Percentiles rank a stretch among this genome's conserved stretches.
phyloP scores from a whole-genome alignment of 2,329 filamentous ascomycete species.

The Trichoderma citrinoviride region DNA sequence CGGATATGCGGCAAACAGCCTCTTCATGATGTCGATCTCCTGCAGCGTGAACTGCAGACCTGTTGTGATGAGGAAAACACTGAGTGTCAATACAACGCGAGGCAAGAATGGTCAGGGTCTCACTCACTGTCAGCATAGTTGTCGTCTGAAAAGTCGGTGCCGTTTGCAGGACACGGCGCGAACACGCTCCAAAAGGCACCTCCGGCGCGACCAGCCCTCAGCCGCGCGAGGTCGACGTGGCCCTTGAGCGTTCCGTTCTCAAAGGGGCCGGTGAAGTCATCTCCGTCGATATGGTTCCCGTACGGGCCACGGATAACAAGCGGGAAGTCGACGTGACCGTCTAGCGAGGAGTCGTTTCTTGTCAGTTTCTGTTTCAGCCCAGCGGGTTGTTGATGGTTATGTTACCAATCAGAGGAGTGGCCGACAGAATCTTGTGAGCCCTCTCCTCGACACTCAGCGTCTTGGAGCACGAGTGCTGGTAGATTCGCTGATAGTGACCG shows the following conservation, averaged over 20 bases:
- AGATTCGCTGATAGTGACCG: slow-evolving; percentile 28
- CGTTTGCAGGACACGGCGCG: slow-evolving; percentile 70
- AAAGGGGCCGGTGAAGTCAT: slow-evolving; percentile 72
- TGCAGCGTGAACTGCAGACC: slow-evolving; percentile 66
- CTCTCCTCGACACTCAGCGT: slow-evolving; percentile 43
- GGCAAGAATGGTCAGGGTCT: not conserved
- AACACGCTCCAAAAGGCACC: slow-evolving; percentile 95
- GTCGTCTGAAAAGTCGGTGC: slow-evolving; percentile 68
- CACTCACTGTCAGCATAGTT: slow-evolving; percentile 63
- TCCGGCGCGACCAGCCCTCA: slow-evolving; percentile 68
- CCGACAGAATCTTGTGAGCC: slow-evolving; percentile 45
- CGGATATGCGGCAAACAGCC: slow-evolving; percentile 63
- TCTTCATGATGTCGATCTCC: slow-evolving; percentile 70
- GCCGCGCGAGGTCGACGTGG: slow-evolving; percentile 77
- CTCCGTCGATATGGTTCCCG: slow-evolving; percentile 73
- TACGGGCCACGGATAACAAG: slow-evolving; percentile 66
- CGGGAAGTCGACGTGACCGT: slow-evolving; percentile 87
- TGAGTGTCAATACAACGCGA: not conserved
- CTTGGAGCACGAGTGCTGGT: slow-evolving; percentile 29
- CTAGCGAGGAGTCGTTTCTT: slow-evolving; percentile 44
- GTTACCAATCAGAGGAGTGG: slow-evolving; percentile 51
- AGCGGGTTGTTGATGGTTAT: not conserved
- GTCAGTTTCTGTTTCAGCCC: not conserved
- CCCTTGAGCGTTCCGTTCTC: slow-evolving; percentile 63
- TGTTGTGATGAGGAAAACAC: slow-evolving; percentile 26